Evolutionary conservation across 2,329 filamentous ascomycete genomes (phyloP).

Genomic region (Torrubiella hemipterigena): DNA sequence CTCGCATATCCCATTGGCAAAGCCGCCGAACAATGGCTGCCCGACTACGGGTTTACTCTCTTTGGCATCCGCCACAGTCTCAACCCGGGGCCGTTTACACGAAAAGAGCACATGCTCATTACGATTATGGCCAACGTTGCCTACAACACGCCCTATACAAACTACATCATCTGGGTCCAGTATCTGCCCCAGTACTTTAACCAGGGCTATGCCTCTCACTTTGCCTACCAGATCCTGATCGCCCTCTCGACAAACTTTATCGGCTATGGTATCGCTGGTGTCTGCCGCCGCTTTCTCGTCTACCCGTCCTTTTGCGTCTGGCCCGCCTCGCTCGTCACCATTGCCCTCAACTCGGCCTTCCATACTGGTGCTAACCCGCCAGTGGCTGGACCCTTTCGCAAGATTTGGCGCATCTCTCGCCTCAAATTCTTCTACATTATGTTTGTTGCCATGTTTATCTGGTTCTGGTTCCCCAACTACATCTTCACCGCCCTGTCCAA

Average conservation of each 20-base stretch:
- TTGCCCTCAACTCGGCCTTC: conserved; percentile 41
- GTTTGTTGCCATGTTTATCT: conserved; percentile 41
- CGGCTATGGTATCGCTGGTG: conserved; percentile 47
- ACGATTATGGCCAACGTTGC: conserved; percentile 51
- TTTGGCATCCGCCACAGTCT: conserved; percentile 33
- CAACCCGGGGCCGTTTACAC: conserved; percentile 44
- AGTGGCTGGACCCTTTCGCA: conserved; percentile 29
- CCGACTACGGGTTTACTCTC: conserved; percentile 35
- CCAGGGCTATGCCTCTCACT: conserved; percentile 38
- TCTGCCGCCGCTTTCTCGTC: conserved; percentile 40
- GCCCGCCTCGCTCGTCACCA: conserved; percentile 43
- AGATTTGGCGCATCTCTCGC: conserved; percentile 32
- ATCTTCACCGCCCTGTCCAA: conserved; percentile 37
- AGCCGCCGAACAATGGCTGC: conserved; percentile 35
- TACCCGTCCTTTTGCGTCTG: conserved; percentile 45
- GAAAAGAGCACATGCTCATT: conserved; percentile 51
- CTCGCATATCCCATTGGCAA: conserved; percentile 43
- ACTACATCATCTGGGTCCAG: conserved; percentile 43
- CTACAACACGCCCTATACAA: conserved; percentile 39
- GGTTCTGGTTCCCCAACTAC: conserved; percentile 47
- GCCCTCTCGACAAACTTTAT: conserved; percentile 44
- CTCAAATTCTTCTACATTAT: conserved; percentile 39
- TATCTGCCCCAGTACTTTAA: conserved; percentile 40
- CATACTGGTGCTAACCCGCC: conserved; percentile 30
- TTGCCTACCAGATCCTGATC: conserved; percentile 43